Conservation (phyloP, 208 protist genomes). For the Acanthamoeba sp. region DNA sequence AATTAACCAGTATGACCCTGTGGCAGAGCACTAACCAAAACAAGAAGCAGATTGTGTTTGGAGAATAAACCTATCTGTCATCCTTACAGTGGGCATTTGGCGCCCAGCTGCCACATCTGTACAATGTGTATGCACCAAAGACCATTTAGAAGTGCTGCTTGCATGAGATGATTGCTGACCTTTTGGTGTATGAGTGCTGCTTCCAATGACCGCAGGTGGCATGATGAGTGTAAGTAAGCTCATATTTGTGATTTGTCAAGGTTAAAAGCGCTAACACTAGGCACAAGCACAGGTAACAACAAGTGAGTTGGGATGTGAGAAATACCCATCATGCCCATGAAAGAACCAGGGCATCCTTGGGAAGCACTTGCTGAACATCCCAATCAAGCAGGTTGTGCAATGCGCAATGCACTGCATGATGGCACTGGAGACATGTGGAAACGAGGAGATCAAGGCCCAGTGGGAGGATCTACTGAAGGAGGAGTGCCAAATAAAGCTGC, state of each 20-base stretch:
- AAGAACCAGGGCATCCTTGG: not conserved
- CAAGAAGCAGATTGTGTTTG: not conserved
- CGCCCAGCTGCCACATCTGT: not conserved
- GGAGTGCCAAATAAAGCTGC: not conserved
- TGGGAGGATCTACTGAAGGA: not conserved
- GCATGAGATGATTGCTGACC: not conserved
- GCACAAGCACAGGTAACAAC: not conserved
- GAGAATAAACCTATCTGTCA: not conserved
- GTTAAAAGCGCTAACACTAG: not conserved
- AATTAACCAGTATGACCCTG: not conserved
- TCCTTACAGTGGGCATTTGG: not conserved
- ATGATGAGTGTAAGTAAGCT: not conserved
- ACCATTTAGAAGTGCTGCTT: not conserved
- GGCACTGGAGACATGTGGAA: not conserved
- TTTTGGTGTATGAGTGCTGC: not conserved
- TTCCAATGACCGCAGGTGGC: not conserved
- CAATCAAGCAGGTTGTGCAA: not conserved
- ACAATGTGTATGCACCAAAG: not conserved
- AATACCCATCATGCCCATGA: not conserved
- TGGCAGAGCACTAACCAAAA: not conserved
- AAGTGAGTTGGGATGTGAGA: not conserved
- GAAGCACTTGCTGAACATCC: not conserved
- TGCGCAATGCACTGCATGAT: not conserved
- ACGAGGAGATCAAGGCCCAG: not conserved
- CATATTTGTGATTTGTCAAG: not conserved